Base-by-base conservation (phyloP, 177 flowering plant genomes). In the Telopea speciosissima region DNA sequence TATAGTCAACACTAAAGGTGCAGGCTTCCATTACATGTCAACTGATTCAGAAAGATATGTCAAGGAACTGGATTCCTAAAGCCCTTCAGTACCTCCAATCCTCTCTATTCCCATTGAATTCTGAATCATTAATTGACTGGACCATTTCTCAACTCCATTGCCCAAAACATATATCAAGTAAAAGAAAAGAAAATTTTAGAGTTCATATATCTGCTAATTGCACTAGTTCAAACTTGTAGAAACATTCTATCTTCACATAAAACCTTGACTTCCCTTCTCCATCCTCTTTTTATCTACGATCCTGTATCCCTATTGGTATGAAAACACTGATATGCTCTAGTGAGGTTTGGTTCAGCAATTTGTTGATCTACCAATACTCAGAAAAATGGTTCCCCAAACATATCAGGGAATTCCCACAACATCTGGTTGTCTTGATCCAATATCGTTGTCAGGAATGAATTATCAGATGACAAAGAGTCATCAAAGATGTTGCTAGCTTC, bases 381-480 rank as follows among this genome's bases (percentile, higher is more conserved):
- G 65, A 71, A 85, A 70, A 74, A 79, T 63, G 66, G 77, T 61
- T 76, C 89, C 42, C 83, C 83, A 19, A 89, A 75, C 71, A 87
- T 71, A 17, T 79, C 68, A 62, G 86, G 85, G 63, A 85, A 87
- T 19, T 82, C 83, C 54, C 81, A 77, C 40, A 70, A 69, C 79
- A 90, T 82, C 76, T 86, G 79, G 14, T 75, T 78, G 70, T 88
- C 91, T 33, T 65, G 76, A 72, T 86, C 88, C 82, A 89, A 74
- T 67, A 90, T 81, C 5, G 80, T 73, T n/a, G 89, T 88, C 68
- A 88, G 82, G 72, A 92, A 92, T 4, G 92, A 85, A 62, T 69
- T 80, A 36, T 36, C 76, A 17, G 84, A 74, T n/a, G 88, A 77
- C 5, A 86, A 75, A 76, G 79, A 66, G 67, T 71, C 67, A 67